Evolutionary conservation across 2,329 filamentous ascomycete species (phyloP).

Genomic region (Colletotrichum lindemuthianum): DNA sequence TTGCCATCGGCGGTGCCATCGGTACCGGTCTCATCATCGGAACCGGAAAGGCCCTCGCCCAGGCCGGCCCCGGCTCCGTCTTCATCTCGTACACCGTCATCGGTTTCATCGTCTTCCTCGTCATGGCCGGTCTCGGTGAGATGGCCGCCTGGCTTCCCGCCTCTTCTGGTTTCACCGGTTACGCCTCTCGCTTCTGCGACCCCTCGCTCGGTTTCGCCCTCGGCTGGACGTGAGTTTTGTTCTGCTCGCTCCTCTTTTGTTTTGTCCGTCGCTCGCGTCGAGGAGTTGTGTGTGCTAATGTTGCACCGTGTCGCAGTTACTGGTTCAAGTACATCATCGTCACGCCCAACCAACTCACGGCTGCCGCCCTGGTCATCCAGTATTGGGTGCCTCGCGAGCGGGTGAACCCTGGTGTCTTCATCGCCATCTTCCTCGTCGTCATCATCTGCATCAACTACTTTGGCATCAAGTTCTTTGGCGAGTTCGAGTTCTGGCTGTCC

Average conservation of each 20-base stretch:
- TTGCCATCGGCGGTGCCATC: constrained; percentile 79
- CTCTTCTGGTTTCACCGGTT: constrained; percentile 82
- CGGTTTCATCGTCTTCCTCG: constrained; percentile 78
- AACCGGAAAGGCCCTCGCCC: constrained; percentile 64
- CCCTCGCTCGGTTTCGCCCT: constrained; percentile 83
- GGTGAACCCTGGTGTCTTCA: constrained; percentile 83
- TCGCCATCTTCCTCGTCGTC: constrained; percentile 73
- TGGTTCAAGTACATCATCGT: constrained; percentile 87
- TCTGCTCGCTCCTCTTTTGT: background rate
- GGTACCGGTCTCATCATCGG: constrained; percentile 81
- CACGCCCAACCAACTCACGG: constrained; percentile 86
- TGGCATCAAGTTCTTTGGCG: constrained; percentile 74
- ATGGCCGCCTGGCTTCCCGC: constrained; percentile 87
- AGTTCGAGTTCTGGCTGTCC: constrained; percentile 70
- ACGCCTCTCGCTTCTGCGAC: constrained; percentile 82
- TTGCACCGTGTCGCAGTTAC: constrained; percentile 56
- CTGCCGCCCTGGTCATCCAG: constrained; percentile 80
- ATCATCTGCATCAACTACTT: constrained; percentile 77
- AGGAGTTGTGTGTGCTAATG: constrained; percentile 45
- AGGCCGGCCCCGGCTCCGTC: constrained; percentile 71
- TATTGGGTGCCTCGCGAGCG: constrained; percentile 75
- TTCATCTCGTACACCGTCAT: constrained; percentile 77
- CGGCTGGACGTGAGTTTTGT: constrained; percentile 70
- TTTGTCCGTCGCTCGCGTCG: constrained; percentile 42
- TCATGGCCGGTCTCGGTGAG: constrained; percentile 84